A percentile compares a stretch with the other conserved stretches of the same genome.
These are phyloP conservation scores for Penicillium robsamsonii DNA, from an alignment of 495 filamentous ascomycete species.

Conservation along the genomic window DNA sequence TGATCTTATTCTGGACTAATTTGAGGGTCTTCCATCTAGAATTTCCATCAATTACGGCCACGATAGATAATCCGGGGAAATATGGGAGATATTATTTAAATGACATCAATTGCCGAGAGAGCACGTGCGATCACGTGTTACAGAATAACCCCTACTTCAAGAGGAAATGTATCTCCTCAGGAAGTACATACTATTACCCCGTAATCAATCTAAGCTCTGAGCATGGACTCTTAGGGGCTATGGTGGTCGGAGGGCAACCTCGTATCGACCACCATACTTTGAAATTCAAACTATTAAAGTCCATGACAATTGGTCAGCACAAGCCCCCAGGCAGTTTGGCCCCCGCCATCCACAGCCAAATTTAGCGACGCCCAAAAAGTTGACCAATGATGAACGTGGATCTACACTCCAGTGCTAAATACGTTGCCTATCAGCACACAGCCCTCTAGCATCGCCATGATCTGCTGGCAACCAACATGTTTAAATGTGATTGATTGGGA, in stretches of 20 bases:
- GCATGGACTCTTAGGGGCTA: neutral
- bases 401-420: neutral
- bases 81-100: neutral
- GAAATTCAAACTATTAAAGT: neutral
- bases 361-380: neutral
- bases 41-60: constrained; percentile 19
- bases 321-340: neutral
- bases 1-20: constrained; percentile 22
- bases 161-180: neutral
- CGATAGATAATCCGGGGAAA: constrained; percentile 2
- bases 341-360: neutral
- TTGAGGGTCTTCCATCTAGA: constrained; percentile 3
- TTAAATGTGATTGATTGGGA: neutral
- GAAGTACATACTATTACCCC: neutral
- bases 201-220: neutral
- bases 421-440: constrained; percentile 1
- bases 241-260: neutral
- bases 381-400: neutral
- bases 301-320: neutral
- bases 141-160: neutral
- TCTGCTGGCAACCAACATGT: neutral
- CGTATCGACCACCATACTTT: neutral
- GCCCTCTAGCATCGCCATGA: neutral
- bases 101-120: neutral
- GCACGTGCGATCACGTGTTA: neutral